Base-by-base conservation (phyloP, 148 eudicot species). In the Diospyros lotus region DNA sequence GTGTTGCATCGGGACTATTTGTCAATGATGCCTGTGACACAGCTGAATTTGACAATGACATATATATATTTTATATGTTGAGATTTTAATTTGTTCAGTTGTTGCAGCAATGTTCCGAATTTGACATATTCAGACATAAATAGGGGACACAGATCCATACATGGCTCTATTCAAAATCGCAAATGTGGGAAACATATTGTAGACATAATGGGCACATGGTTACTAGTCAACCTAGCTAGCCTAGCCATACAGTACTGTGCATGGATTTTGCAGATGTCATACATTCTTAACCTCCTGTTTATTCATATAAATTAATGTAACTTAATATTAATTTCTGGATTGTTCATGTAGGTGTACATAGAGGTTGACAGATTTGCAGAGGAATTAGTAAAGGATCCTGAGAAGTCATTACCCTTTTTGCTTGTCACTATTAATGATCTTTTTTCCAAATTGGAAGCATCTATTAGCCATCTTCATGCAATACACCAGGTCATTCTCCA, bases 321-420 rank as follows among this genome's bases (percentile, higher is more conserved):
- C 44, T 48, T 9, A 18, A 52, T 39, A 46, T 51, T 58, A 69
- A 68, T 48, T 63, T 7, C 15, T 17, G 73, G 48, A n/a, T 75
- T 18, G 64, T 68, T 67, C 43, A 74, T 76, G 44, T 74, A 96
- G 99, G 90, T 95, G 55, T 95, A 93, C 74, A 73, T 86, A 87
- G 90, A 89, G 79, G 80, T 96, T 77, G 94, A 96, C 75, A 89
- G 71, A 81, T 82, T 87, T 76, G 84, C 91, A 50, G 90, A 91
- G 69, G 88, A 87, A 64, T 82, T 93, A 68, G 79, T 84, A 54
- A 83, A 87, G 80, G 91, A 96, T 88, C 87, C 88, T 44, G 89
- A 84, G 73, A 96, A 89, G 75, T 80, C 90, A 60, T 68, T 91
- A 77, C 89, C 90, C 53, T 80, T 81, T 44, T 79, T 93, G 64